Base-by-base conservation (phyloP, 495 filamentous ascomycete species). In the Xylaria palmicola region DNA sequence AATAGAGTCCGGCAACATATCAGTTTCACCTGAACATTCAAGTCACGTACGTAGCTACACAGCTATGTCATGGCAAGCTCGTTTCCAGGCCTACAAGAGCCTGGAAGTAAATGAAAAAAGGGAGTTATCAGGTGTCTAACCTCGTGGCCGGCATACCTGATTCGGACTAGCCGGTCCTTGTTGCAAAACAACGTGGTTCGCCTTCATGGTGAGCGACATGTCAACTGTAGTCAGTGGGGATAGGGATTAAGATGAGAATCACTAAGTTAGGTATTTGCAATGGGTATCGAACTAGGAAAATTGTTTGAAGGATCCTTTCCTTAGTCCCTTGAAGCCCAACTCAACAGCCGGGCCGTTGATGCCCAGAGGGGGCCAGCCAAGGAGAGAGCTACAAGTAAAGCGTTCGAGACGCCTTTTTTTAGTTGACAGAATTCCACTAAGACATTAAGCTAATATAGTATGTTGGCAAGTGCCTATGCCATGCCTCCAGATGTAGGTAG, bases 251-350 rank as follows among this genome's bases (percentile, higher is more conserved):
- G 10, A 36, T 36, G 13, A 13, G 6, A 6, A 36, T 36, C 32
- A 36, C n/a, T n/a, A n/a, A n/a, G 15, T 29, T 48, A 22, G 29
- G 13, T 48, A 29, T 29, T 7, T 15, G 26, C 26, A 48, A 48
- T 22, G 45, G 45, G 45, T 5, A 3, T 29, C 29, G 15, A 48
- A n/a, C 45, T 6, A 29, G 15, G 45, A 48, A n/a, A n/a, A n/a
- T n/a, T n/a, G n/a, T n/a, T 15, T 48, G 13, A 48, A n/a, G 45
- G 27, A n/a, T 47, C n/a, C 26, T 29, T 29, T 48, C 5, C 45
- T 48, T 26, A 48, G 17, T 48, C 45, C n/a, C 26, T 51, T 51
- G 48, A 51, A 34, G 48, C 48, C 48, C 48, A 51, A 51, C 29
- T 13, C 44, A 29, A 24, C 9, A n/a, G 24, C 44, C 44, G n/a